A percentile compares a stretch with the other conserved stretches of the same genome.
These are phyloP conservation scores for Thermoascus crustaceus DNA, from an alignment of 2,329 filamentous ascomycete genomes.

Conservation along the genomic window DNA sequence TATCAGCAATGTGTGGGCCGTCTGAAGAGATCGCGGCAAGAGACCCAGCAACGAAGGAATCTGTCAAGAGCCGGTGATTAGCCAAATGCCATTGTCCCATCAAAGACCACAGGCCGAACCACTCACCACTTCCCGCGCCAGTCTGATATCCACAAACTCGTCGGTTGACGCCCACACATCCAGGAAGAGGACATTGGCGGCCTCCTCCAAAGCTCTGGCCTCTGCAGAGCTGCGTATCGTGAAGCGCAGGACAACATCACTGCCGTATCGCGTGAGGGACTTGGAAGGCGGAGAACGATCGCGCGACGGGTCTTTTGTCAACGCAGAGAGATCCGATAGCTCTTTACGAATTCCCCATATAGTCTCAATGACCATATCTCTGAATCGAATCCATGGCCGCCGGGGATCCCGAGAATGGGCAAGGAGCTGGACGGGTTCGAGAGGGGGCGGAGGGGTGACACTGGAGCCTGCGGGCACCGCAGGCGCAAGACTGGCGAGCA, in stretches of 20 bases:
- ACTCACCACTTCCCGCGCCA: conserved; percentile 65
- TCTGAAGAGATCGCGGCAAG: conserved; percentile 65
- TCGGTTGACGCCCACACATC: conserved; percentile 84
- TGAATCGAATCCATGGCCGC: conserved; percentile 31
- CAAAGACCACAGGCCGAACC: neutral
- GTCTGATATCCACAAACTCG: conserved; percentile 74
- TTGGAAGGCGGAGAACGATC: conserved; percentile 26
- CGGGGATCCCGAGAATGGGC: conserved; percentile 20
- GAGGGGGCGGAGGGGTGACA: conserved; percentile 24
- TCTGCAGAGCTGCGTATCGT: conserved; percentile 63
- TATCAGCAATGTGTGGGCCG: conserved; percentile 66
- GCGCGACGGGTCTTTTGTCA: conserved; percentile 9
- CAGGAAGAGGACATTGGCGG: conserved; percentile 65
- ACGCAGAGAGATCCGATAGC: conserved; percentile 14
- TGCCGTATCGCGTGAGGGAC: conserved; percentile 53
- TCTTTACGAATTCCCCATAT: conserved; percentile 34
- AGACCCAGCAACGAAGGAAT: conserved; percentile 67
- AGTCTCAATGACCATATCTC: conserved; percentile 36
- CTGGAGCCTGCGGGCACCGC: conserved; percentile 31
- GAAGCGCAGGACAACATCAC: conserved; percentile 85
- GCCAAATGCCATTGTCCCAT: neutral
- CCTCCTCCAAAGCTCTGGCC: conserved; percentile 62
- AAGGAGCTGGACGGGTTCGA: conserved; percentile 22
- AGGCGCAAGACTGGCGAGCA: conserved; percentile 13
- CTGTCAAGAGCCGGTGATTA: conserved; percentile 26